These are phyloP conservation scores for Glycine latifolia DNA, from an alignment of 306 rosid species.

Conservation along the genomic window DNA sequence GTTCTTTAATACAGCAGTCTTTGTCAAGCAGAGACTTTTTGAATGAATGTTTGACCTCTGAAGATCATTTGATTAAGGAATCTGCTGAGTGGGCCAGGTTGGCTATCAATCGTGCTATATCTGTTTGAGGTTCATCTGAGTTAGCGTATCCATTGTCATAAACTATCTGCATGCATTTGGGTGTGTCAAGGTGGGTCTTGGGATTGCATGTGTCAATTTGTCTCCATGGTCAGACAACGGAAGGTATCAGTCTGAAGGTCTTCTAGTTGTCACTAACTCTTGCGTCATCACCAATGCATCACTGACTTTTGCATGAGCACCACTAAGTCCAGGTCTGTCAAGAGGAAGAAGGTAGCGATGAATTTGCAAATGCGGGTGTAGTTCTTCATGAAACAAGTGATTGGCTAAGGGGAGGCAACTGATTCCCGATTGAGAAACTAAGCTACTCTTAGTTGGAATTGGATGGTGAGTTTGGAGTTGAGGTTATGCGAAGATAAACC, in stretches of 20 bases:
- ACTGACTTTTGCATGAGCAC: slow-evolving; percentile 84
- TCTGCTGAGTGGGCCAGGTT: slow-evolving; percentile 97
- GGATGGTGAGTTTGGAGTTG: slow-evolving; percentile 42
- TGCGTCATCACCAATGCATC: slow-evolving; percentile 84
- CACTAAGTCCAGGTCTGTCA: slow-evolving; percentile 59
- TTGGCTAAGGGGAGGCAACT: slow-evolving; percentile 46
- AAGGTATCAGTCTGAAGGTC: slow-evolving; percentile 61
- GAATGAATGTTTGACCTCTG: slow-evolving; percentile 88
- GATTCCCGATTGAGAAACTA: slow-evolving; percentile 43
- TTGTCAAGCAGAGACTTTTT: slow-evolving; percentile 86
- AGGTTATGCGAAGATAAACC: slow-evolving; percentile 29
- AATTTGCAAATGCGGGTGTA: slow-evolving; percentile 51
- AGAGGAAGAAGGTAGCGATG: slow-evolving; percentile 64
- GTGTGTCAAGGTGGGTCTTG: slow-evolving; percentile 63
- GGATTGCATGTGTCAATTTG: slow-evolving; percentile 76
- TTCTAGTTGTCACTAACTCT: slow-evolving; percentile 86
- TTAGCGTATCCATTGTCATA: slow-evolving; percentile 55
- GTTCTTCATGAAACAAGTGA: slow-evolving; percentile 44
- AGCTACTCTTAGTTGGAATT: slow-evolving; percentile 39
- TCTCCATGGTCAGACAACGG: slow-evolving; percentile 71
- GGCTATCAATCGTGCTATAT: slow-evolving; percentile 89
- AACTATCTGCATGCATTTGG: slow-evolving; percentile 88
- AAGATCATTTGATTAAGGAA: slow-evolving; percentile 84
- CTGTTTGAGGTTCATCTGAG: slow-evolving; percentile 70
- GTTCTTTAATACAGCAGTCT: slow-evolving; percentile 90